These are phyloP conservation scores for Fusarium goolgardi DNA, from an alignment of 2,329 filamentous ascomycete genomes.

Conservation along the genomic window DNA sequence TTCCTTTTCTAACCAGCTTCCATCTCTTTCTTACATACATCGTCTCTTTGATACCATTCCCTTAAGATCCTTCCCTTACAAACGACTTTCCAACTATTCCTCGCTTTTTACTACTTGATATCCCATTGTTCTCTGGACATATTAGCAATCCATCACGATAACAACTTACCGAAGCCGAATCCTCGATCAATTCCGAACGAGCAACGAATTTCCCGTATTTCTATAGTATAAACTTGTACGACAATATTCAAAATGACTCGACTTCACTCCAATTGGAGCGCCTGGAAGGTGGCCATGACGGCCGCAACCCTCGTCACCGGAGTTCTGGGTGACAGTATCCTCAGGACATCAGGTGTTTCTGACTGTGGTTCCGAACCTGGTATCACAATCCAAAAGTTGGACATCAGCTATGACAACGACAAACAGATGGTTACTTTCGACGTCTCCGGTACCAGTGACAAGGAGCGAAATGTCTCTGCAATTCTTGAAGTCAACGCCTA, in stretches of 20 bases:
- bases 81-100: conserved; percentile 30
- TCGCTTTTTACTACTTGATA: conserved; percentile 23
- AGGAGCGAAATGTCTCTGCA: conserved; percentile 83
- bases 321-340: conserved; percentile 74
- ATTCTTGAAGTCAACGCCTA: conserved; percentile 83
- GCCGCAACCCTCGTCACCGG: conserved; percentile 54
- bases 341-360: conserved; percentile 84
- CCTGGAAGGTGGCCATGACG: conserved; percentile 52
- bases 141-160: conserved; percentile 39
- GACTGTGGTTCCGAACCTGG: conserved; percentile 68
- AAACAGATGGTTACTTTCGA: conserved; percentile 82
- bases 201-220: conserved; percentile 43
- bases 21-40: conserved; percentile 11
- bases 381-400: conserved; percentile 77
- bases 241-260: conserved; percentile 51
- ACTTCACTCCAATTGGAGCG: conserved; percentile 46
- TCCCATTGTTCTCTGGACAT: conserved; percentile 27
- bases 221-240: conserved; percentile 35
- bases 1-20: conserved; percentile 25
- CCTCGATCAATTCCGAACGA: conserved; percentile 36
- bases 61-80: conserved; percentile 27
- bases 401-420: conserved; percentile 82
- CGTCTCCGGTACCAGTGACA: conserved; percentile 79
- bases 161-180: conserved; percentile 32
- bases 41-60: conserved; percentile 45